Base-by-base conservation (phyloP, 768 basidiomycete genomes). In the Amylocystis lapponica region DNA sequence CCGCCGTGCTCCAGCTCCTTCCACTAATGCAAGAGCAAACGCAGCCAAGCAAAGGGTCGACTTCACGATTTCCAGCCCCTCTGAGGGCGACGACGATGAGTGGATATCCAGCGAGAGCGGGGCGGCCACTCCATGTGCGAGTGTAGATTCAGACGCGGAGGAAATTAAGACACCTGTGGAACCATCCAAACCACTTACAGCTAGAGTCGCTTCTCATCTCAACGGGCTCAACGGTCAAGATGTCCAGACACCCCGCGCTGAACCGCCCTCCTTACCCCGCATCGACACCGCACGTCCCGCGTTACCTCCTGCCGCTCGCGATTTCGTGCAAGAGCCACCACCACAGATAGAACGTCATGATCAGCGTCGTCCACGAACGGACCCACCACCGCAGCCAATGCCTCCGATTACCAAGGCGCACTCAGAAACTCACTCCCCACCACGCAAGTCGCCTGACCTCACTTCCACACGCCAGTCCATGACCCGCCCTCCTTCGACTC, bases 51-150 rank as follows among this genome's bases (percentile, higher is more conserved):
- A 62, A 10, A 80, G 77, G 56, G 55, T 65, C 19, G 81, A 76
- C 4, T 85, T 86, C 55, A 75, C 75, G 11, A 69, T 84, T 44
- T 68, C 80, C 8, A 74, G 69, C 39, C 65, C 74, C 23, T 66
- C 63, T 30, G 71, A 62, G 20, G 72, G 68, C 29, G 72, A 68
- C 11, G 78, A 78, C 19, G 57, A 51, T 43, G 86, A 78, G 44
- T 87, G 84, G 84, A 72, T 83, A 1, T 87, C 85, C 21, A 85
- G 80, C 57, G 83, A 84, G 61, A 86, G 83, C 54, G 85, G 83
- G 6, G 81, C 76, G 0, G 83, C 66, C 1, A 87, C 85, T 2
- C 86, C 85, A 4, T 74, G 72, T 51, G 35, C 44, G 11, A 47
- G 43, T 36, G 46, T 65, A 38, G 69, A 68, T 29, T 75, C 76